Percentiles rank a stretch among this genome's conserved stretches.
phyloP scores from a whole-genome alignment of 768 basidiomycete genomes.

The Scleroderma bovista region DNA sequence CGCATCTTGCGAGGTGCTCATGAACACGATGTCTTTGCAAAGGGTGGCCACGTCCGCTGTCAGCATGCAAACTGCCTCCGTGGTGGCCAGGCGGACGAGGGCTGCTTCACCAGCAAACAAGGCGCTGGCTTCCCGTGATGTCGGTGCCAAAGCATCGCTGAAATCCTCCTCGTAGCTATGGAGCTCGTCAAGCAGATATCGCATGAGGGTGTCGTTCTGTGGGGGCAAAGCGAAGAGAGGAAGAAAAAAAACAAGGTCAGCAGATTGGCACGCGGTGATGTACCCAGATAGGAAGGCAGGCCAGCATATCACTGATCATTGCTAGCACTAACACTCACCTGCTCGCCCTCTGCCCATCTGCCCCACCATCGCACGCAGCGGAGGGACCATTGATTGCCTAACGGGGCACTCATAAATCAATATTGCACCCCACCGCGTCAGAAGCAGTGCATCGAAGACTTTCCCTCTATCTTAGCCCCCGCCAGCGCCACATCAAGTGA shows the following conservation, averaged over 20 bases:
- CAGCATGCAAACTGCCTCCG: neutral
- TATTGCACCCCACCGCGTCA: constrained; percentile 24
- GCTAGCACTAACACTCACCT: constrained; percentile 25
- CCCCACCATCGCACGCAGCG: constrained; percentile 37
- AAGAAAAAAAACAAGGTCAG: neutral
- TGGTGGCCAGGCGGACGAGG: neutral
- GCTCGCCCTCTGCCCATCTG: constrained; percentile 35
- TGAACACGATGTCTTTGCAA: neutral
- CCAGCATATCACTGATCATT: too few species aligned
- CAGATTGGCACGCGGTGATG: neutral
- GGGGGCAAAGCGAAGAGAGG: too few species aligned
- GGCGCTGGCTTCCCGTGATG: neutral
- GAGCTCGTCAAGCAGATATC: constrained; percentile 26
- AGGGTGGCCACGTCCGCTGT: neutral
- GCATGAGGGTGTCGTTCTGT: constrained; percentile 3
- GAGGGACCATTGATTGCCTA: constrained; percentile 32
- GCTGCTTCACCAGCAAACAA: neutral
- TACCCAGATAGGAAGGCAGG: neutral
- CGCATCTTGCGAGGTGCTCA: neutral
- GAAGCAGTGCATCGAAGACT: constrained; percentile 24
- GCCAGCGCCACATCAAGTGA: constrained; percentile 12
- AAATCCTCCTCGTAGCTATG: constrained; percentile 22
- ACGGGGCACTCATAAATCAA: constrained; percentile 28
- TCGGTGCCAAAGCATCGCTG: constrained; percentile 8
- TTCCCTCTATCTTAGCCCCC: constrained; percentile 5